A percentile compares a stretch with the other conserved stretches of the same genome.
Evolutionary conservation across 2,329 filamentous ascomycete species (phyloP).

Genomic region (Coleophoma crateriformis): DNA sequence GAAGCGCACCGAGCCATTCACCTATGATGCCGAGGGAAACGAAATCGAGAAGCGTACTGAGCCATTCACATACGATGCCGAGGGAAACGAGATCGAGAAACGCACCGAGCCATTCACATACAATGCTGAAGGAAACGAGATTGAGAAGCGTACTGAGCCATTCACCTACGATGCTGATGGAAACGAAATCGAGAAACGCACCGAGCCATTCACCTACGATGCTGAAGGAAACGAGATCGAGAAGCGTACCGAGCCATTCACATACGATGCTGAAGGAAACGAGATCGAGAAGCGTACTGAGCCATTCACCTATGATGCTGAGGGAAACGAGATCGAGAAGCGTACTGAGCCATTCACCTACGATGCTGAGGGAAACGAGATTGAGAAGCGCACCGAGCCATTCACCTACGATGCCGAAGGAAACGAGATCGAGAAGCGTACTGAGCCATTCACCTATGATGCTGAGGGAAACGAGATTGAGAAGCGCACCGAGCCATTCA

Average conservation of each 20-base stretch:
- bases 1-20: not conserved
- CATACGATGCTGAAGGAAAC: not conserved
- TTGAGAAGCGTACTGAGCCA: not conserved
- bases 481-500: not conserved
- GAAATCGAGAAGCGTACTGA: not conserved
- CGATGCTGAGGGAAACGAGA: not conserved
- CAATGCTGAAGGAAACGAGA: not conserved
- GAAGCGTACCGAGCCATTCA: not conserved
- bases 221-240: not conserved
- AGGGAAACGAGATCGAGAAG: not conserved
- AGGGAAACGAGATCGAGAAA: not conserved
- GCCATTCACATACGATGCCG: not conserved
- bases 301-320: not conserved
- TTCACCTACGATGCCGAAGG: not conserved
- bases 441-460: not conserved
- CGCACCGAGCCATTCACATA: not conserved
- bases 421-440: not conserved
- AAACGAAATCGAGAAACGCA: not conserved
- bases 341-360: not conserved
- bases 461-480: not conserved
- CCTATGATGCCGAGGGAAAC: not conserved
- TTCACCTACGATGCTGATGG: not conserved
- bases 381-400: not conserved
- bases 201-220: not conserved
- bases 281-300: not conserved